These are phyloP conservation scores for Botrytis byssoidea DNA, from an alignment of 2,329 filamentous ascomycete species.

Conservation along the genomic window DNA sequence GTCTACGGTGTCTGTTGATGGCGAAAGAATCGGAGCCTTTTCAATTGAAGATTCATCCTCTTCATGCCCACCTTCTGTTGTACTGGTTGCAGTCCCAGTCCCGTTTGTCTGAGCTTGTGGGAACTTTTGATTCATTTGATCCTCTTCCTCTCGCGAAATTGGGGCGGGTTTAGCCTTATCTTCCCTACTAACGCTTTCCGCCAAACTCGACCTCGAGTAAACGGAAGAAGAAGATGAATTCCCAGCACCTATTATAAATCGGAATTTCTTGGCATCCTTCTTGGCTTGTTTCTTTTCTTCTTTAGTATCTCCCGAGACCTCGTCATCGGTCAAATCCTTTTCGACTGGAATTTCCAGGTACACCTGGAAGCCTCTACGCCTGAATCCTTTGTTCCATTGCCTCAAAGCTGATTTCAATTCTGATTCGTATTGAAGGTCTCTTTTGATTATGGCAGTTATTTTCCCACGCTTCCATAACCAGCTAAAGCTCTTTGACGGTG, in stretches of 20 bases:
- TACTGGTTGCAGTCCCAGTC: neutral
- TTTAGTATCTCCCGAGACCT: neutral
- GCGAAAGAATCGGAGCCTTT: neutral
- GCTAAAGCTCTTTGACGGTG: neutral
- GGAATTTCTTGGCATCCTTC: slow-evolving; percentile 24
- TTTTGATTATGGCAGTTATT: slow-evolving; percentile 16
- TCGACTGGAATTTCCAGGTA: slow-evolving; percentile 31
- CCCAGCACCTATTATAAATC: slow-evolving; percentile 25
- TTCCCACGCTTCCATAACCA: slow-evolving; percentile 15
- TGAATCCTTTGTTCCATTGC: slow-evolving; percentile 31
- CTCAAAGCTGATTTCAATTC: slow-evolving; percentile 26
- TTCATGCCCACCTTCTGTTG: neutral
- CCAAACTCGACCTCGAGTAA: slow-evolving; percentile 16
- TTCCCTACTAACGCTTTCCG: slow-evolving; percentile 15
- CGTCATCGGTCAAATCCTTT: slow-evolving; percentile 13
- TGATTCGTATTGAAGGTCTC: slow-evolving; percentile 29
- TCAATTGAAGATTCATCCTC: neutral
- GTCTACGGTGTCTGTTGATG: neutral
- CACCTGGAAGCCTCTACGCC: slow-evolving; percentile 28
- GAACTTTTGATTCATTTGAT: neutral
- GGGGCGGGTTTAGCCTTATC: neutral
- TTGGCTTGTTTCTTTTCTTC: slow-evolving; percentile 22
- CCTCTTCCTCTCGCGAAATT: neutral
- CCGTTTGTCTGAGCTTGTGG: neutral
- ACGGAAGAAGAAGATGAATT: slow-evolving; percentile 6